Evolutionary conservation across 306 rosid species (phyloP).

Genomic region (Betula pendula): DNA sequence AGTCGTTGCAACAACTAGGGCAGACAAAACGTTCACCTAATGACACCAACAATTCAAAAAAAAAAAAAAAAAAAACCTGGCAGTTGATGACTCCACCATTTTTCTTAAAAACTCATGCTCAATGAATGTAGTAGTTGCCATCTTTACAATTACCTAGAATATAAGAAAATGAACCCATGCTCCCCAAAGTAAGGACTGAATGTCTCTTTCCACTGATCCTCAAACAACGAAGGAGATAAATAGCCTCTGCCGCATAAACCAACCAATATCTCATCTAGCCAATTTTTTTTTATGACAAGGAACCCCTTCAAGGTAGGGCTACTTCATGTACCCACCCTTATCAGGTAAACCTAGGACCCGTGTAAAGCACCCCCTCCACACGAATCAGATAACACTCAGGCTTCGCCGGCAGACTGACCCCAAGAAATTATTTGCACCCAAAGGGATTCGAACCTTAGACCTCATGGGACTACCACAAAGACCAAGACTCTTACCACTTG

Average conservation of each 20-base stretch:
- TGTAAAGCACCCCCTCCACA: no score
- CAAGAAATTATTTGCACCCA: no score
- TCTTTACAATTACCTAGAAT: not conserved
- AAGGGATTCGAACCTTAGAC: no score
- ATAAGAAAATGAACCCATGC: not conserved
- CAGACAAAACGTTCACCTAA: conserved; percentile 1
- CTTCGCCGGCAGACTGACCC: no score
- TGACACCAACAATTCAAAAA: not conserved
- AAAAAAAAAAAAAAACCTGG: not conserved
- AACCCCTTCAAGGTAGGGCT: no score
- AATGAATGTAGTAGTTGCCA: not conserved
- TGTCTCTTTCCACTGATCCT: conserved; percentile 3
- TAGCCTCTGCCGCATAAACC: not conserved
- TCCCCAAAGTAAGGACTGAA: not conserved
- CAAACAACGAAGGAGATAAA: not conserved
- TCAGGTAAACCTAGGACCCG: no score
- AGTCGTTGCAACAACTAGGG: conserved; percentile 17
- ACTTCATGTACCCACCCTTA: no score
- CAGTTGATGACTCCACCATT: not conserved
- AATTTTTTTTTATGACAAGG: no score
- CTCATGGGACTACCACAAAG: no score
- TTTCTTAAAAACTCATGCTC: not conserved
- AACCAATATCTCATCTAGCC: not conserved
- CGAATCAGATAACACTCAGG: no score
- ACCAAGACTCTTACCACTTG: no score